A percentile compares a stretch with the other conserved stretches of the same genome.
phyloP scores from a whole-genome alignment of 106 monocot species.

The Amphibolis antarctica region DNA sequence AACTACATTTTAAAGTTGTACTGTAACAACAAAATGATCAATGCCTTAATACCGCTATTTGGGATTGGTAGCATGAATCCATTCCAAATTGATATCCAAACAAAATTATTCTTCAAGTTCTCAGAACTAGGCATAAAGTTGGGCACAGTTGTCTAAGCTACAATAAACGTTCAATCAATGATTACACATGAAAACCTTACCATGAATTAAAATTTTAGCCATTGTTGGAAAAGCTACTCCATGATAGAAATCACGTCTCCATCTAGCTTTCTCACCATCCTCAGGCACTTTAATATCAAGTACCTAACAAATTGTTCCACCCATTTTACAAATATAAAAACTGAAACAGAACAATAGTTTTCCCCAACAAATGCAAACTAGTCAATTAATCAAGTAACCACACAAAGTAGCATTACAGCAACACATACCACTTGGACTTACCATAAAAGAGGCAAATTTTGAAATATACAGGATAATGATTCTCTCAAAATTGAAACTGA shows the following conservation, averaged over 20 bases:
- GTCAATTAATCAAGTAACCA: too few species aligned
- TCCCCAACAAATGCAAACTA: not conserved
- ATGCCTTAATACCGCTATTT: too few species aligned
- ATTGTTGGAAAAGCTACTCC: slow-evolving; percentile 65
- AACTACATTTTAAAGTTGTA: too few species aligned
- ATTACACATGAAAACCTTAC: slow-evolving; percentile 24
- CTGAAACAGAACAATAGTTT: not conserved
- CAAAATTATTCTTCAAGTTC: too few species aligned
- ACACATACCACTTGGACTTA: not conserved
- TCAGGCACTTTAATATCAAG: slow-evolving; percentile 13
- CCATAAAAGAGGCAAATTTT: not conserved
- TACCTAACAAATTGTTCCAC: slow-evolving; percentile 24
- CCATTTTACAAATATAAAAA: not conserved
- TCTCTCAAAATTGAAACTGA: not conserved
- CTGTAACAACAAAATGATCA: too few species aligned
- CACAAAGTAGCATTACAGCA: not conserved
- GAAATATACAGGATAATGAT: not conserved
- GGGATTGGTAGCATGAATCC: too few species aligned
- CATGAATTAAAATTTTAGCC: slow-evolving; percentile 49
- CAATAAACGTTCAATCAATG: not conserved
- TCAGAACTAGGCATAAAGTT: too few species aligned
- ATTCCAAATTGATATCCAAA: too few species aligned
- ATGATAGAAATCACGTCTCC: slow-evolving; percentile 47
- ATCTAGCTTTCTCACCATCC: slow-evolving; percentile 30
- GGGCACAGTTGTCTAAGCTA: too few species aligned